Conservation (phyloP, 1,284 basidiomycete species). For the Cystobasidium slooffiae region DNA sequence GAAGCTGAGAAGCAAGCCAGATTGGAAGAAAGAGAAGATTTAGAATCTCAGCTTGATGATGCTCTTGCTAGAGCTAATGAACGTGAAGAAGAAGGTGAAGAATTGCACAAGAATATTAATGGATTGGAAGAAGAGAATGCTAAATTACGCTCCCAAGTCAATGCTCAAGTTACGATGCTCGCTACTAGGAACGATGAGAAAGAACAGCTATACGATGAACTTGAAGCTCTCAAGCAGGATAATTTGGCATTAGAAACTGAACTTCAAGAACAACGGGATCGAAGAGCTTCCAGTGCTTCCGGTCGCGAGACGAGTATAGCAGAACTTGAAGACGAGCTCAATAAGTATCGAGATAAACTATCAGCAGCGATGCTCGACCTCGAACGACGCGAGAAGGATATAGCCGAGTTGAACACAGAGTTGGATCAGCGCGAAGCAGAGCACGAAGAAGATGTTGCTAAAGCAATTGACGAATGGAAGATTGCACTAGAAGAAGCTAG, state of each 20-base stretch:
- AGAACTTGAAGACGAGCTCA: constrained; percentile 61
- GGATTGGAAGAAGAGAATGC: constrained; percentile 66
- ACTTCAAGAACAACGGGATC: constrained; percentile 45
- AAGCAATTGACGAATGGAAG: constrained; percentile 65
- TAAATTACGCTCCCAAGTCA: constrained; percentile 53
- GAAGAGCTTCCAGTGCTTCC: neutral
- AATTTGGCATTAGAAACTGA: constrained; percentile 57
- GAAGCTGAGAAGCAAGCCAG: constrained; percentile 69
- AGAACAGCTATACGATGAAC: constrained; percentile 53
- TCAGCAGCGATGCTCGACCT: constrained; percentile 77
- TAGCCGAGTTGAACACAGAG: constrained; percentile 72
- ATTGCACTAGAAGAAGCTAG: constrained; percentile 72
- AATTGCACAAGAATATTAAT: constrained; percentile 46
- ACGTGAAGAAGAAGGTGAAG: constrained; percentile 41
- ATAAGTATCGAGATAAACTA: constrained; percentile 71
- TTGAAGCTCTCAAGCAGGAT: constrained; percentile 53
- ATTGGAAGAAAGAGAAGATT: constrained; percentile 49
- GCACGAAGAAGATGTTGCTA: constrained; percentile 67
- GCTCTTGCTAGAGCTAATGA: constrained; percentile 69
- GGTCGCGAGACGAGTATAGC: constrained; percentile 4
- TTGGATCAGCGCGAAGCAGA: constrained; percentile 70
- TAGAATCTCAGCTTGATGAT: constrained; percentile 56
- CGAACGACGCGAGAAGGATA: constrained; percentile 78
- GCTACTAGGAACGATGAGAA: constrained; percentile 54
- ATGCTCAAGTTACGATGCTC: constrained; percentile 54